Conservation (phyloP, 23 red algal species). For the Gracilariopsis chorda region DNA sequence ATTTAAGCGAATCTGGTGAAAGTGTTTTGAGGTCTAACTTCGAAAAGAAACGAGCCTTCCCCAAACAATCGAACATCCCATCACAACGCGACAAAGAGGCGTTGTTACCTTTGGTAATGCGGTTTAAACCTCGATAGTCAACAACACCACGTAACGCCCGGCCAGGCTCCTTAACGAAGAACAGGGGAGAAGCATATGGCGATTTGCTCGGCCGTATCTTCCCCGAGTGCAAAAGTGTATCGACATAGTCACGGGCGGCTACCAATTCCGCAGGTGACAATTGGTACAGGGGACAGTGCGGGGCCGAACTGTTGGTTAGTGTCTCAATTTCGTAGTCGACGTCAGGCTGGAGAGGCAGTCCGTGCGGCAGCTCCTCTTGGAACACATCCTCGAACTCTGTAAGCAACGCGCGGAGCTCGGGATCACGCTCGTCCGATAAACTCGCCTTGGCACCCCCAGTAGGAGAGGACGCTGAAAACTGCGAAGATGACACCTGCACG, state of each 20-base stretch:
- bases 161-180: too few relatives aligned
- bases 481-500: background rate
- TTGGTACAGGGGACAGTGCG: background rate
- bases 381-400: background rate
- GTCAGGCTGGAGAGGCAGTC: background rate
- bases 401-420: background rate
- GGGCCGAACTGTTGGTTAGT: background rate
- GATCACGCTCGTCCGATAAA: too few relatives aligned
- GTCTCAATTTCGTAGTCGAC: background rate
- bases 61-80: too few relatives aligned
- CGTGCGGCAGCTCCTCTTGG: background rate
- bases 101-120: too few relatives aligned
- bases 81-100: too few relatives aligned
- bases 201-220: background rate
- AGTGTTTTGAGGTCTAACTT: too few relatives aligned
- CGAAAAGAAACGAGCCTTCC: too few relatives aligned
- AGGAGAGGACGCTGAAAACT: background rate
- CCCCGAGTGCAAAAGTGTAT: background rate
- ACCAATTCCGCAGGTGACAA: too few relatives aligned
- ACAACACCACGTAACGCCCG: too few relatives aligned
- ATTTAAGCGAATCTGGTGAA: too few relatives aligned
- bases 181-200: background rate
- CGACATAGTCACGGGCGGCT: too few relatives aligned
- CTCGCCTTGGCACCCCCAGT: background rate
- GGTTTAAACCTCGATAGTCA: too few relatives aligned